A percentile compares a stretch with the other conserved stretches of the same genome.
Evolutionary conservation across 2,329 filamentous ascomycete genomes (phyloP).

Genomic region (Aspergillus caelatus): DNA sequence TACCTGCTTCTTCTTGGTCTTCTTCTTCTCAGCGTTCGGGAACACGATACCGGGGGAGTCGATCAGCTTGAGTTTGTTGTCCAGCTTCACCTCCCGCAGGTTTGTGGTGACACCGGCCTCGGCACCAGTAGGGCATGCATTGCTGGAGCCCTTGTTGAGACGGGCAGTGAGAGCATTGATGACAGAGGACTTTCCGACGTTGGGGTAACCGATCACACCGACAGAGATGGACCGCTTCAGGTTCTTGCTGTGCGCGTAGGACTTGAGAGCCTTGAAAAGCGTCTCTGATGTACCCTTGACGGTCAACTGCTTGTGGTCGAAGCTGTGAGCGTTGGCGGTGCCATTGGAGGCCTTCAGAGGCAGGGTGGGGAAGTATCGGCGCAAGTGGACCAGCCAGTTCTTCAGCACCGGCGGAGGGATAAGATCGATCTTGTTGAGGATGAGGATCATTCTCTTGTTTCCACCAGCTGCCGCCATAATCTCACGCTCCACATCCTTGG

Average conservation of each 20-base stretch:
- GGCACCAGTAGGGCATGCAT: slow-evolving; percentile 82
- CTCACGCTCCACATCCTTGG: slow-evolving; percentile 84
- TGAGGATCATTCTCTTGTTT: slow-evolving; percentile 84
- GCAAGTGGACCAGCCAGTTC: slow-evolving; percentile 80
- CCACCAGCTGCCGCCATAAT: slow-evolving; percentile 85
- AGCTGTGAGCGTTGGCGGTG: slow-evolving; percentile 83
- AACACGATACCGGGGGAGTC: slow-evolving; percentile 96
- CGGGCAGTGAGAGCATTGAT: slow-evolving; percentile 88
- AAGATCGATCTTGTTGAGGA: slow-evolving; percentile 95
- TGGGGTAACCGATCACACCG: slow-evolving; percentile 92
- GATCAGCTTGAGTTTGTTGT: slow-evolving; percentile 89
- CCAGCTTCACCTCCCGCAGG: slow-evolving; percentile 87
- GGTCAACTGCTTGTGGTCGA: slow-evolving; percentile 88
- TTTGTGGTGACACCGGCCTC: slow-evolving; percentile 91
- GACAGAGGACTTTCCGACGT: slow-evolving; percentile 94
- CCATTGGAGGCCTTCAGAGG: slow-evolving; percentile 82
- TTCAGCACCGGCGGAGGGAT: slow-evolving; percentile 80
- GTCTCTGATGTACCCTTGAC: slow-evolving; percentile 82
- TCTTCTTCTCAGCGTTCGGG: slow-evolving; percentile 65
- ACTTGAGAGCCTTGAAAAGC: slow-evolving; percentile 86
- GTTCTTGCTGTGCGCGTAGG: slow-evolving; percentile 79
- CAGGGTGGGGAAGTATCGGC: slow-evolving; percentile 87
- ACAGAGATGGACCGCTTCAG: slow-evolving; percentile 89
- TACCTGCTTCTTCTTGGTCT: slow-evolving; percentile 63
- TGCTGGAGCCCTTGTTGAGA: slow-evolving; percentile 63